phyloP scores from a whole-genome alignment of 306 rosid genomes.

The Dicorynia guianensis region DNA sequence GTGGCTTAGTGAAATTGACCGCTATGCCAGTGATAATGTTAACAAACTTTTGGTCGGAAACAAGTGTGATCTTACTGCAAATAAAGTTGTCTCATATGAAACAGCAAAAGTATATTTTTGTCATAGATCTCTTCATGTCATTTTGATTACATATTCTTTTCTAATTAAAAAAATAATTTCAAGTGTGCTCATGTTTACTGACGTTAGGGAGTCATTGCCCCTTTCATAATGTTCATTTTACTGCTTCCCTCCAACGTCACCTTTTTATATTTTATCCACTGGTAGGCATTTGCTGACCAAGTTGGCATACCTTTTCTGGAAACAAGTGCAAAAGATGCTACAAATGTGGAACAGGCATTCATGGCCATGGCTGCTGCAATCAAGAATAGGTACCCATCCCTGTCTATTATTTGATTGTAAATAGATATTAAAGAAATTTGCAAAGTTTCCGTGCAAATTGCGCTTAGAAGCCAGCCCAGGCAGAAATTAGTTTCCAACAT shows the following conservation, averaged over 20 bases:
- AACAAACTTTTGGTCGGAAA: constrained; percentile 66
- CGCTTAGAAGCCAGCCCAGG: not conserved
- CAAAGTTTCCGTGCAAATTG: not conserved
- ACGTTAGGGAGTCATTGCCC: not conserved
- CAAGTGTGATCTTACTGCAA: constrained; percentile 54
- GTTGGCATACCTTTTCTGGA: constrained; percentile 62
- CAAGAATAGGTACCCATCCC: constrained; percentile 47
- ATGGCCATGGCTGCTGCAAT: constrained; percentile 61
- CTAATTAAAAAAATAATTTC: constrained; percentile 26
- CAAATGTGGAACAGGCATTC: constrained; percentile 61
- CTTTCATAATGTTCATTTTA: not conserved
- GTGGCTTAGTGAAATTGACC: constrained; percentile 65
- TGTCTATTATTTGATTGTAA: not conserved
- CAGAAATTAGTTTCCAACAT: not conserved
- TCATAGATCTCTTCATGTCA: not conserved
- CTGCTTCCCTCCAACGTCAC: not conserved
- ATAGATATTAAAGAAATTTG: constrained; percentile 9
- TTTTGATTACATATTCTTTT: not conserved
- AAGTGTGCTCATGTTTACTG: constrained; percentile 3
- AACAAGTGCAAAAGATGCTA: constrained; percentile 61
- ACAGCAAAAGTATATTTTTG: constrained; percentile 53
- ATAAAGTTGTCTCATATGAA: constrained; percentile 58
- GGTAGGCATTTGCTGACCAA: constrained; percentile 61
- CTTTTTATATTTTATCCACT: not conserved
- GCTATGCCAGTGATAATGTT: constrained; percentile 59